Percentiles rank a stretch among this genome's conserved stretches.
These are phyloP conservation scores for Penicillium sp. DNA, from an alignment of 2,329 filamentous ascomycete genomes.

Conservation along the genomic window DNA sequence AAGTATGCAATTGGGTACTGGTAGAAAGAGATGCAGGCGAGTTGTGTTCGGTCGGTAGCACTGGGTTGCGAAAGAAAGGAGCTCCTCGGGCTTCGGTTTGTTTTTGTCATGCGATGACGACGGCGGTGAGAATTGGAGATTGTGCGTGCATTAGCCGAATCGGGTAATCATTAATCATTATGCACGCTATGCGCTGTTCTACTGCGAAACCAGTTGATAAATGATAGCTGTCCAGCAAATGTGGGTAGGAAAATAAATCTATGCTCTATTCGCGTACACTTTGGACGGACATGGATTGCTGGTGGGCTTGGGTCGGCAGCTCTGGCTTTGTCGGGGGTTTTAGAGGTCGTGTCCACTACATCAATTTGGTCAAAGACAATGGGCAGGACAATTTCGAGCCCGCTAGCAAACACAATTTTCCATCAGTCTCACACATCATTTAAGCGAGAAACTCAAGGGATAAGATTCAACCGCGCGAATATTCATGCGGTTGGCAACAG, in stretches of 20 bases:
- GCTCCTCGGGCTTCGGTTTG: background rate
- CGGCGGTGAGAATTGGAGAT: background rate
- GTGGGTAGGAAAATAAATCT: background rate
- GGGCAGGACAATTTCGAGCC: background rate
- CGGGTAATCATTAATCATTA: background rate
- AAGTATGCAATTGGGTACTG: background rate
- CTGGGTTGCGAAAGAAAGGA: conserved; percentile 4
- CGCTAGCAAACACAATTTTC: background rate
- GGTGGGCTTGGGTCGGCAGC: background rate
- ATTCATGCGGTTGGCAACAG: background rate
- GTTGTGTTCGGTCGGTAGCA: background rate
- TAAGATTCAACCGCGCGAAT: too few relatives aligned
- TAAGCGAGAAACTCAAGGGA: too few relatives aligned
- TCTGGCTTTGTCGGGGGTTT: background rate
- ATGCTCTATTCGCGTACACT: background rate
- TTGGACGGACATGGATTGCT: background rate
- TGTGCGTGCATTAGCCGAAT: conserved; percentile 1
- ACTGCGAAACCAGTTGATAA: too few relatives aligned
- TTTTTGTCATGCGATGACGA: conserved; percentile 12
- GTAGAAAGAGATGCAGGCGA: background rate
- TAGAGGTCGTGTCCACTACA: background rate
- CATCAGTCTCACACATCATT: background rate
- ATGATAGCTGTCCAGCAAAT: too few relatives aligned
- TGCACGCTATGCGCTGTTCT: background rate
- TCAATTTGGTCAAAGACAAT: background rate